A percentile compares a stretch with the other conserved stretches of the same genome.
Conservation (phyloP, 108 stramenopile genomes). For the Aureococcus anophagefferens region DNA sequence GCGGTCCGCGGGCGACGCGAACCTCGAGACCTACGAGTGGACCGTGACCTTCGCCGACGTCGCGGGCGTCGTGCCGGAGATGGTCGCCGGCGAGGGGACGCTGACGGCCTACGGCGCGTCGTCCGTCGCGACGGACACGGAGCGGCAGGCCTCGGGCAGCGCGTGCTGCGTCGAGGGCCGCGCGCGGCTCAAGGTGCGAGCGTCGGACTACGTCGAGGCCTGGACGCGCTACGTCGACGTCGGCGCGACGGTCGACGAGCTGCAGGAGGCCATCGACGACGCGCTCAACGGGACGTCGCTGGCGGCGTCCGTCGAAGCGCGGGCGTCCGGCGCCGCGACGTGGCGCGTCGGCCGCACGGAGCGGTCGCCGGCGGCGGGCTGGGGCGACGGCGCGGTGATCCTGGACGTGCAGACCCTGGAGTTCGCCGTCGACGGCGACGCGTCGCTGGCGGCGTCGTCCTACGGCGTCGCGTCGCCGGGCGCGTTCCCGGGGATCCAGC, state of each 20-base stretch:
- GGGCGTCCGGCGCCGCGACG: no score
- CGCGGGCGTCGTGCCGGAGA: neutral
- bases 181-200: neutral
- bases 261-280: no score
- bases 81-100: neutral
- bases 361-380: neutral
- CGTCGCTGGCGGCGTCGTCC: no score
- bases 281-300: no score
- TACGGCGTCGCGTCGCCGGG: neutral
- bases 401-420: neutral
- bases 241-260: no score
- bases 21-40: neutral
- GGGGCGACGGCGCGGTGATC: neutral
- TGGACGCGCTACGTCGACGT: no score
- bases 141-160: no score
- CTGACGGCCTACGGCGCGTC: no score
- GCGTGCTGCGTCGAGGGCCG: neutral
- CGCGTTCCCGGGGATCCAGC: neutral
- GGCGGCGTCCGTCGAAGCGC: no score
- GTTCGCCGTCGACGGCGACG: no score
- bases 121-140: no score
- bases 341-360: no score
- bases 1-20: neutral
- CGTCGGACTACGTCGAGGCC: neutral
- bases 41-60: neutral